phyloP scores from a whole-genome alignment of 75 land plant species.

The Sequoiadendron giganteum region DNA sequence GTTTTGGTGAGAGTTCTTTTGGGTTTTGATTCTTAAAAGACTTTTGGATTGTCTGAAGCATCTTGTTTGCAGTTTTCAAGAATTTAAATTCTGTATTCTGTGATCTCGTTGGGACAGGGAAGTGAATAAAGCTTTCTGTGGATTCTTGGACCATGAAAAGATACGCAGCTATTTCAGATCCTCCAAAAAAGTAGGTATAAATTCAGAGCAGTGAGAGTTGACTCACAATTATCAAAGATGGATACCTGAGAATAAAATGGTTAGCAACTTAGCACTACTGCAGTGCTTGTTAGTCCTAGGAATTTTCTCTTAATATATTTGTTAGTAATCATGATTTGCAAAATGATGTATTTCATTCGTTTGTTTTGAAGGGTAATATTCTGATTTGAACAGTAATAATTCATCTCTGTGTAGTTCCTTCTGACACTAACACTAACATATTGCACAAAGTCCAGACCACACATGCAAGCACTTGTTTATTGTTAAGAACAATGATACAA shows the following conservation, averaged over 20 bases:
- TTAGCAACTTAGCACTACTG: background rate
- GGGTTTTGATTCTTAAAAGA: background rate
- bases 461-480: background rate
- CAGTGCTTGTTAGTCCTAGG: background rate
- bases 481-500: background rate
- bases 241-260: background rate
- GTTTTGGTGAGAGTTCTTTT: background rate
- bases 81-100: background rate
- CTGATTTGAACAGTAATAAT: background rate
- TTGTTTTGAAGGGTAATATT: background rate
- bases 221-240: background rate
- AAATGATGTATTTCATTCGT: background rate
- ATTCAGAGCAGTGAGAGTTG: background rate
- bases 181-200: slow-evolving; percentile 6
- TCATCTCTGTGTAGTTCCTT: background rate
- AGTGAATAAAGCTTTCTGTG: slow-evolving; percentile 82
- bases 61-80: background rate
- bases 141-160: slow-evolving; percentile 58
- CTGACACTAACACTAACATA: background rate
- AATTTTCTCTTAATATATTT: background rate
- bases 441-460: background rate
- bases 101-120: slow-evolving; percentile 42
- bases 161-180: slow-evolving; percentile 11
- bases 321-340: background rate
- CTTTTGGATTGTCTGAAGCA: background rate